Evolutionary conservation across 2,329 filamentous ascomycete species (phyloP), one percentile per base, ranked within the genome.

Genomic region (Colletotrichum liriopes): DNA sequence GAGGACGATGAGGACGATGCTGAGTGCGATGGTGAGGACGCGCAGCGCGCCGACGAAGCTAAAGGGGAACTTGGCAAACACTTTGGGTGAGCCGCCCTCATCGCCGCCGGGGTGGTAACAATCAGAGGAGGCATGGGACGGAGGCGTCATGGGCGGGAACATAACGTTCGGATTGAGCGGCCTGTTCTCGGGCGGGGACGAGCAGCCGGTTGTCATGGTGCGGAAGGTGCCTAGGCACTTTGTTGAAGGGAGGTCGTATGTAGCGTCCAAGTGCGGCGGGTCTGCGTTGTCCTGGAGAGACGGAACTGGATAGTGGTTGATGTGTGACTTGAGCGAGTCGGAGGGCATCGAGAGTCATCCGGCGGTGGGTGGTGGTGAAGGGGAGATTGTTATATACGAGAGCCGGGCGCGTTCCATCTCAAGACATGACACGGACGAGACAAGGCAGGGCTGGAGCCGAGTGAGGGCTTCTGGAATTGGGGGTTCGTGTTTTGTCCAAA

Each of bases 331-430:
- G 43, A 41, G 41, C 41, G 41, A 54, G 23, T 35, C 32, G 58
- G 43, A 49, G 29, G 26, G 59, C 66, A 68, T 68, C 66, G 49
- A 52, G 59, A 68, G 70, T 77, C 80, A 1, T 75, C 64, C 18
- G 78, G 76, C 32, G 49, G 66, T 39, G 26, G 62, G 32, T 23
- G 49, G 32, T 63, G 35, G 37, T 43, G 26, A 56, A 51, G 26
- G 62, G 32, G n/a, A 64, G 39, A 29, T 29, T 47, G 18, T 54
- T 67, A 52, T 67, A 49, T 67, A 63, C 20, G 14, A 29, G 45
- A 62, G 43, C 47, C 29, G 47, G 47, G 23, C 32, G 23, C 45
- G 35, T 35, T 51, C 61, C 35, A 37, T 52, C 9, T 43, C 47
- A 54, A n/a, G 47, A 16, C 14, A 26, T 23, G 54, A 37, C 54